Percentiles rank a stretch among this genome's conserved stretches.
These are phyloP conservation scores for Mortierella sp. DNA, from an alignment of 371 early-diverging fungal genomes.

Conservation along the genomic window DNA sequence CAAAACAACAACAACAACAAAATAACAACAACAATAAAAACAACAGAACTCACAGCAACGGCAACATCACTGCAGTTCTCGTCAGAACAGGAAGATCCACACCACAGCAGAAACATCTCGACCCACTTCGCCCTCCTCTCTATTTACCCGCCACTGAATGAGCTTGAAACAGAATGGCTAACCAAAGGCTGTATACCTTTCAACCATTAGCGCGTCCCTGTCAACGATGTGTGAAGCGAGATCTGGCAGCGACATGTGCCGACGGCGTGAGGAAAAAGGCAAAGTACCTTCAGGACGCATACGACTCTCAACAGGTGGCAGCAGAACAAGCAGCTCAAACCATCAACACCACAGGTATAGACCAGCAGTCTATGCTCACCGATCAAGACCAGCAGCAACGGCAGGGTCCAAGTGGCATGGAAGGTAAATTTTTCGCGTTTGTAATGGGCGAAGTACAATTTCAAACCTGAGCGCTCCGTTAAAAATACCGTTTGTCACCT, in stretches of 20 bases:
- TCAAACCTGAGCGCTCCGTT: background rate
- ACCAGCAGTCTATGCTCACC: constrained; percentile 26
- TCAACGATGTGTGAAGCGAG: constrained; percentile 85
- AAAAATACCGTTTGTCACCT: background rate
- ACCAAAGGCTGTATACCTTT: background rate
- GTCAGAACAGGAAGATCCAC: background rate
- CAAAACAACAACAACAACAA: background rate
- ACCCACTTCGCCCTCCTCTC: background rate
- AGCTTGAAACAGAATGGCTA: background rate
- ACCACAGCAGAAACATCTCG: background rate
- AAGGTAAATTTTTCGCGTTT: constrained; percentile 21
- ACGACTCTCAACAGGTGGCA: constrained; percentile 45
- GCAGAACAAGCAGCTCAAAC: constrained; percentile 32
- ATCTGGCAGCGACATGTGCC: constrained; percentile 77
- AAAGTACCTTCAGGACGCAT: constrained; percentile 81
- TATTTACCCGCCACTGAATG: background rate
- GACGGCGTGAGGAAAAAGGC: constrained; percentile 87
- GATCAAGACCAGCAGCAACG: constrained; percentile 40
- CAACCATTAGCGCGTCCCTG: constrained; percentile 80
- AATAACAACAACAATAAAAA: background rate
- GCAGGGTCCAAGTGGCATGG: constrained; percentile 23
- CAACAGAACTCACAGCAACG: background rate
- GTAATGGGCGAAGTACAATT: background rate
- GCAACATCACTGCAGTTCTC: background rate
- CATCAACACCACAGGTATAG: constrained; percentile 17